Evolutionary conservation across 2,329 filamentous ascomycete species (phyloP), one percentile per base, ranked within the genome.

Genomic region (Botrytis deweyae): DNA sequence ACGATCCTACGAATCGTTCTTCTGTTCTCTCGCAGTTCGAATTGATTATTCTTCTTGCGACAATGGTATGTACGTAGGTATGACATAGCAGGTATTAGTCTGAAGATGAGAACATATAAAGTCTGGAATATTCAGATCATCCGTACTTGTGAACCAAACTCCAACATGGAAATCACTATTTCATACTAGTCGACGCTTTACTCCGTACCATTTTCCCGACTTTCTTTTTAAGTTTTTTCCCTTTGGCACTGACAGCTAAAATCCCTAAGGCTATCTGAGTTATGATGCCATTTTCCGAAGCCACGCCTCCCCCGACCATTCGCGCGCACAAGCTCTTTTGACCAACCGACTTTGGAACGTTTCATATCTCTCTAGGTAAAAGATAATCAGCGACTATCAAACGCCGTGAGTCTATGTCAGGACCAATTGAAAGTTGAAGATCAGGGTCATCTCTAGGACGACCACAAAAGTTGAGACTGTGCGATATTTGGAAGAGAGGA

Each of bases 301-400:
- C 66, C 49, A 58, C n/a, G 12, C 16, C 49, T 55, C 46, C 44
- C 64, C 46, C 38, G 49, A 20, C 66, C 36, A 68, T 42, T 67
- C 22, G 22, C 46, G 46, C 46, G 65, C 65, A 67, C 36, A 67
- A 67, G 65, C 29, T 38, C 18, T 55, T 25, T 55, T 40, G 46
- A 40, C 46, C 64, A 46, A 67, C 64, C 44, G 44, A 67, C 64
- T 38, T 72, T 65, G 44, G 61, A 61, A 59, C 46, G 70, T 72
- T 72, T 72, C 70, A 72, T 58, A 66, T 55, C 25, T 72, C 46
- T 58, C 33, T 68, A 58, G 49, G 49, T 42, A 42, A 58, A 58
- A 58, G 66, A 58, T 68, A 42, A 68, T 42, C 66, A 58, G 49
- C 44, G 61, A 66, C 49, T 38, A 72, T 72, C 70, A 72, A 72